Percentiles rank a stretch among this genome's conserved stretches.
phyloP scores from a whole-genome alignment of 495 filamentous ascomycete species.

The Podospora didyma region DNA sequence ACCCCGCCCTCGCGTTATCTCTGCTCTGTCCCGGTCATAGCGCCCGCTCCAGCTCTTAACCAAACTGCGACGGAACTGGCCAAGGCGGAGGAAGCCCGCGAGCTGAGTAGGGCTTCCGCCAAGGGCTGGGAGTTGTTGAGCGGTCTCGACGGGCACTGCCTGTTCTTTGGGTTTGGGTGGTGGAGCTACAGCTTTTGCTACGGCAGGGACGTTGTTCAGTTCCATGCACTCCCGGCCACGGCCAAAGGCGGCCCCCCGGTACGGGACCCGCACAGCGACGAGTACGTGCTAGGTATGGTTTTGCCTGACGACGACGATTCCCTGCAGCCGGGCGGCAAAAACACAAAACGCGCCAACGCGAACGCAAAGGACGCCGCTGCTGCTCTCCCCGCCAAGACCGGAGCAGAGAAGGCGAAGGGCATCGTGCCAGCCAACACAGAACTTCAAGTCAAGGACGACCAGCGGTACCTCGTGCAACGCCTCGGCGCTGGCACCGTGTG shows the following conservation, averaged over 20 bases:
- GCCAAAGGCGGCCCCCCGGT: slow-evolving; percentile 60
- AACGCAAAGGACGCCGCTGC: neutral
- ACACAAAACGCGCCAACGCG: neutral
- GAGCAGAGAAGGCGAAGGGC: slow-evolving; percentile 24
- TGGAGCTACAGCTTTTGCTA: slow-evolving; percentile 98
- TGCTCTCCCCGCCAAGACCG: slow-evolving; percentile 1
- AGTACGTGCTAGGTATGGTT: slow-evolving; percentile 70
- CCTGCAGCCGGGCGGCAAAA: slow-evolving; percentile 2
- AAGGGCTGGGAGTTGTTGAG: slow-evolving; percentile 86
- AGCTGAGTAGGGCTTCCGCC: slow-evolving; percentile 76
- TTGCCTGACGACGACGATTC: slow-evolving; percentile 30
- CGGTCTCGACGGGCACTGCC: slow-evolving; percentile 80
- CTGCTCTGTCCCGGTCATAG: slow-evolving; percentile 77
- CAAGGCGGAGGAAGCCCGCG: slow-evolving; percentile 73
- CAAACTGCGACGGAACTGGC: slow-evolving; percentile 59
- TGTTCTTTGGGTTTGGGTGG: slow-evolving; percentile 91
- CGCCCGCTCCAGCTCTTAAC: slow-evolving; percentile 47
- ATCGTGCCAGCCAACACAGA: slow-evolving; percentile 52
- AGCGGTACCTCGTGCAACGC: slow-evolving; percentile 85
- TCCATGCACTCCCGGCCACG: slow-evolving; percentile 69
- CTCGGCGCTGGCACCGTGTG: slow-evolving; percentile 83
- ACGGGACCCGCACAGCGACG: slow-evolving; percentile 71
- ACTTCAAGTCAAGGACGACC: slow-evolving; percentile 76
- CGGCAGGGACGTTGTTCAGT: slow-evolving; percentile 81
- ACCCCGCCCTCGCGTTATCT: slow-evolving; percentile 69